Evolutionary conservation across 495 filamentous ascomycete species (phyloP), one percentile per base, ranked within the genome.

Genomic region (Xylaria sp.): DNA sequence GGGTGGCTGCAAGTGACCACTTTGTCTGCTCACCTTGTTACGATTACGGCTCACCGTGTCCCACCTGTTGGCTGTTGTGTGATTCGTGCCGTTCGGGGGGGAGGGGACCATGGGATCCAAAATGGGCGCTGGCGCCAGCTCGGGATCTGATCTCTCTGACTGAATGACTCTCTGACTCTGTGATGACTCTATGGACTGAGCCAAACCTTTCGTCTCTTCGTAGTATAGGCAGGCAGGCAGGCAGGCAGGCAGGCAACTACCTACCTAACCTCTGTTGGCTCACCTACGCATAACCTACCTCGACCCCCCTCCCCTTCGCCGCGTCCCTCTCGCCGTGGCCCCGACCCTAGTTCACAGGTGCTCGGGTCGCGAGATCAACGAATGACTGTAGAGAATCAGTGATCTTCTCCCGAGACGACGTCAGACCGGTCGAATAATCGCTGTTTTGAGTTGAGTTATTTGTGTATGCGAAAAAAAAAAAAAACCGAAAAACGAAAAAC

Each of bases 31-130:
- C 61, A 64, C 61, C 61, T 64, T 33, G 61, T 6, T 48, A 46
- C 61, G 41, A 64, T 64, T 64, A 64, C 14, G 12, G 61, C n/a
- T 64, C 61, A 64, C 61, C 61, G 61, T 46, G 40, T 62, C 61
- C 61, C 41, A 64, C 61, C 3, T 12, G 12, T 44, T 21, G n/a
- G 37, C 15, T 19, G 11, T n/a, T 29, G 29, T 33, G 41, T 46
- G 40, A 46, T 46, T 44, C 61, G 41, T 29, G 61, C 19, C 15
- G 59, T 43, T 11, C 43, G 9, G n/a, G n/a, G n/a, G n/a, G n/a
- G n/a, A n/a, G n/a, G n/a, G 11, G n/a, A 31, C 41, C 41, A 64
- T 46, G 61, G 41, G 61, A 33, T 46, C 61, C 61, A 64, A 33
- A 21, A 6, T 29, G 59, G 26, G 21, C 40, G 21, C 61, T 44